Evolutionary conservation across 805 yeast genomes (phyloP).

Genomic region (Kodamaea jinghongensis): DNA sequence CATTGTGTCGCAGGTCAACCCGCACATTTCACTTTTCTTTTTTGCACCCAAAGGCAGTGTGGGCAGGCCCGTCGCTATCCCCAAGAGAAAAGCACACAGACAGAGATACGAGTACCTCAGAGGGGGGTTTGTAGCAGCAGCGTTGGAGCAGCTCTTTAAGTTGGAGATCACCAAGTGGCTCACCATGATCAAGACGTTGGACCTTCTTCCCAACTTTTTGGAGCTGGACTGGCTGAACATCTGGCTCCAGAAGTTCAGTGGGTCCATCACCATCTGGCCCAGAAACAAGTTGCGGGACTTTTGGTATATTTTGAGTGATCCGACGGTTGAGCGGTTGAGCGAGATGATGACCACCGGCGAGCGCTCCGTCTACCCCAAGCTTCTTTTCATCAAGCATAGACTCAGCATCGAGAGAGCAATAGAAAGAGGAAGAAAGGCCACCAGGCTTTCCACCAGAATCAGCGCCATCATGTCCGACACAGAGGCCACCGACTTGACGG

Average conservation of each 20-base stretch:
- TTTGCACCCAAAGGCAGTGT: slow-evolving; percentile 79
- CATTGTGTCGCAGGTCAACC: slow-evolving; percentile 79
- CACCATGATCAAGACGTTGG: slow-evolving; percentile 60
- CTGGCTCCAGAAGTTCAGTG: slow-evolving; percentile 71
- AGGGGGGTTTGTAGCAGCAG: slow-evolving; percentile 76
- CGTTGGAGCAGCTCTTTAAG: slow-evolving; percentile 65
- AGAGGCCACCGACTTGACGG: slow-evolving; percentile 7
- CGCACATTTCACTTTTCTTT: slow-evolving; percentile 73
- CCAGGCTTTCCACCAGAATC: slow-evolving; percentile 17
- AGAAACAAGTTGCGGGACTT: slow-evolving; percentile 58
- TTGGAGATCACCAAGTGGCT: slow-evolving; percentile 78
- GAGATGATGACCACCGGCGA: slow-evolving; percentile 62
- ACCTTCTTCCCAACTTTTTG: slow-evolving; percentile 62
- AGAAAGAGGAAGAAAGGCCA: slow-evolving; percentile 44
- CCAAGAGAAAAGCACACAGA: slow-evolving; percentile 39
- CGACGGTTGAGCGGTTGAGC: slow-evolving; percentile 54
- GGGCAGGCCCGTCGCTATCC: slow-evolving; percentile 68
- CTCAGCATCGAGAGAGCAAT: slow-evolving; percentile 63
- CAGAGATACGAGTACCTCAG: slow-evolving; percentile 46
- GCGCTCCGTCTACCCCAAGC: slow-evolving; percentile 60
- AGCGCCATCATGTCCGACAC: slow-evolving; percentile 12
- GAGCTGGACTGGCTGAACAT: slow-evolving; percentile 81
- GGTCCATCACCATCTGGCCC: slow-evolving; percentile 77
- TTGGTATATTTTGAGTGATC: slow-evolving; percentile 64
- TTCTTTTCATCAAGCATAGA: slow-evolving; percentile 63